Conservation (phyloP, 805 yeast species). For the Clavispora fructus region DNA sequence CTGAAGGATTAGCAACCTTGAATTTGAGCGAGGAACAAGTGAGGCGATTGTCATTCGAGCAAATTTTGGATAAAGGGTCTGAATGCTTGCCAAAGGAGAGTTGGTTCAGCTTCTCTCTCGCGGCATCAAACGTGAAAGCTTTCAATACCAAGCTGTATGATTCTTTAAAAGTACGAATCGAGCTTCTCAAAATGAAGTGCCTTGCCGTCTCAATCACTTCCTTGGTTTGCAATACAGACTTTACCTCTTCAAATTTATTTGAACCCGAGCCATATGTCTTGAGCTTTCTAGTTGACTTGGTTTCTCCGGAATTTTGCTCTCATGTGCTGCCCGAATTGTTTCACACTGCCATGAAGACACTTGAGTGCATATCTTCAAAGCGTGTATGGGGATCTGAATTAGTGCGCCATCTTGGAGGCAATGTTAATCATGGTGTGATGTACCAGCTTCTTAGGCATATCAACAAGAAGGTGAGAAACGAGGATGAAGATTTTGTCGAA, state of each 20-base stretch:
- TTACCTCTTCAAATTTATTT: constrained; percentile 59
- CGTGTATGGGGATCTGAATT: constrained; percentile 73
- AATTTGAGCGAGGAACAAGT: constrained; percentile 52
- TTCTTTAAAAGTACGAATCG: constrained; percentile 49
- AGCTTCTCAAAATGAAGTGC: constrained; percentile 60
- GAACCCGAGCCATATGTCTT: constrained; percentile 68
- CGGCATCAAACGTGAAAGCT: constrained; percentile 65
- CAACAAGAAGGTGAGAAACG: constrained; percentile 43
- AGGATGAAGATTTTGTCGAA: constrained; percentile 26
- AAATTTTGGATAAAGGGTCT: constrained; percentile 58
- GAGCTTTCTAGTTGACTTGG: constrained; percentile 62
- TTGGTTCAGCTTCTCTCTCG: constrained; percentile 59
- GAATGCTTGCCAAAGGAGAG: constrained; percentile 54
- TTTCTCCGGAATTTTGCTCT: constrained; percentile 56
- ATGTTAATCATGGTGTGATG: constrained; percentile 77
- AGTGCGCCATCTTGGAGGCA: constrained; percentile 73
- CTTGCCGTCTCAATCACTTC: constrained; percentile 61
- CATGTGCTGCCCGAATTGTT: constrained; percentile 48
- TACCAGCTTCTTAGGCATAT: constrained; percentile 67
- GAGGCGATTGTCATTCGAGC: constrained; percentile 49
- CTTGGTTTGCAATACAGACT: constrained; percentile 51
- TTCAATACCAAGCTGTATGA: constrained; percentile 55
- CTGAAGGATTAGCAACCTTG: constrained; percentile 46
- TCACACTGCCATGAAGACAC: constrained; percentile 56
- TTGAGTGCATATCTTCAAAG: constrained; percentile 64